phyloP scores from a whole-genome alignment of 495 filamentous ascomycete species.

The Cryomyces antarcticus region DNA sequence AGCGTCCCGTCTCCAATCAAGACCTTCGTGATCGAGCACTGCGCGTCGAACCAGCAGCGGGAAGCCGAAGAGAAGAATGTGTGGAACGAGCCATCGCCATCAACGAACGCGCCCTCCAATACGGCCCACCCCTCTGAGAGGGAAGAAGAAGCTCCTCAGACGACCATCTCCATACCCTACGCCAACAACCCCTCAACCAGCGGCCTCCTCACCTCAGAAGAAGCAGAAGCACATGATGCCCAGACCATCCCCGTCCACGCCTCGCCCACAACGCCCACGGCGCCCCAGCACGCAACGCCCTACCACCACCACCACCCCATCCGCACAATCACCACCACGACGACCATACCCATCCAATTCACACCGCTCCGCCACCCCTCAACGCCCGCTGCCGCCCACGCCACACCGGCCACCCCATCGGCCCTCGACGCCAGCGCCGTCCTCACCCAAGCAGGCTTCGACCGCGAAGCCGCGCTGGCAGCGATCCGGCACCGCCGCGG shows the following conservation, averaged over 20 bases:
- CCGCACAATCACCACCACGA: constrained; percentile 21
- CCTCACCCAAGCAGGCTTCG: constrained; percentile 5
- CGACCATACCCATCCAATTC: constrained; percentile 21
- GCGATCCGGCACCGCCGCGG: constrained; percentile 19
- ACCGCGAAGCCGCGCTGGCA: constrained; percentile 20
- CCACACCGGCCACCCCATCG: constrained; percentile 1
- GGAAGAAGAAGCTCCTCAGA: background rate
- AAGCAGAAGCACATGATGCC: background rate
- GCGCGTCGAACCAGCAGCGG: background rate
- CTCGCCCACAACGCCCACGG: constrained; percentile 4
- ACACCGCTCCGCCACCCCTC: constrained; percentile 13
- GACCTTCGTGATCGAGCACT: background rate
- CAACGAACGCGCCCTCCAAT: background rate
- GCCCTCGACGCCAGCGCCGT: background rate
- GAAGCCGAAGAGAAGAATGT: background rate
- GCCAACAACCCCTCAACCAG: background rate
- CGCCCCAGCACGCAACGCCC: constrained; percentile 7
- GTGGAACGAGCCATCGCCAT: background rate
- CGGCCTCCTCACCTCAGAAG: background rate
- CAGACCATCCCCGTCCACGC: background rate
- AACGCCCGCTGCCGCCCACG: constrained; percentile 3
- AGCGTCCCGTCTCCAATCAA: constrained; percentile 5
- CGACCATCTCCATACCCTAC: background rate
- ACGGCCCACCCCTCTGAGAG: background rate
- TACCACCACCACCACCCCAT: constrained; percentile 4